A percentile compares a stretch with the other conserved stretches of the same genome.
These are phyloP conservation scores for Kalaharituber pfeilii DNA, from an alignment of 2,329 filamentous ascomycete species.

Conservation along the genomic window DNA sequence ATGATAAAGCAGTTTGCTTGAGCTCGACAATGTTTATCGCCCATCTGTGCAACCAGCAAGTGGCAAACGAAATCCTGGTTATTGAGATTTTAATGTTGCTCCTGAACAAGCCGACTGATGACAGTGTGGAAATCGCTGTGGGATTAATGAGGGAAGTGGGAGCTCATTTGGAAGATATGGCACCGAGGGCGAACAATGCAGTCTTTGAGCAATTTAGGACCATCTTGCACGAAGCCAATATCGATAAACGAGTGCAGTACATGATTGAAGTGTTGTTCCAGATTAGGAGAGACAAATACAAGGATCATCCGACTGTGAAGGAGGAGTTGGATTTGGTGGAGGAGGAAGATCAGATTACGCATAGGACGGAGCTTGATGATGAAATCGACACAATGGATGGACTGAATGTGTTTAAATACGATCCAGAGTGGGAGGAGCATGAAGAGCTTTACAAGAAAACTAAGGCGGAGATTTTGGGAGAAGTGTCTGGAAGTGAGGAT, in stretches of 20 bases:
- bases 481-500: slow-evolving; percentile 70
- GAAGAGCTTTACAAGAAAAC: slow-evolving; percentile 79
- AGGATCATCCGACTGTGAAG: slow-evolving; percentile 76
- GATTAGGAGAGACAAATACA: slow-evolving; percentile 88
- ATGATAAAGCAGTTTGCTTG: slow-evolving; percentile 90
- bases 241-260: slow-evolving; percentile 97
- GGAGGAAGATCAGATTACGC: slow-evolving; percentile 95
- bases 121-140: slow-evolving; percentile 94
- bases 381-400: slow-evolving; percentile 70
- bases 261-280: slow-evolving; percentile 98
- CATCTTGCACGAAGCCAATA: slow-evolving; percentile 89
- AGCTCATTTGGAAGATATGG: slow-evolving; percentile 91
- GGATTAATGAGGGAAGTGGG: slow-evolving; percentile 84
- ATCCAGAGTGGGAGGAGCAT: slow-evolving; percentile 74
- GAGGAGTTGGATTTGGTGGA: slow-evolving; percentile 91
- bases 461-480: slow-evolving; percentile 84
- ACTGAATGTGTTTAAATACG: slow-evolving; percentile 90
- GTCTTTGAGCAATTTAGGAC: slow-evolving; percentile 94
- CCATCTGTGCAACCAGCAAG: slow-evolving; percentile 89
- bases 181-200: slow-evolving; percentile 63
- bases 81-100: slow-evolving; percentile 72
- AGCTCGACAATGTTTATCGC: slow-evolving; percentile 89
- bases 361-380: slow-evolving; percentile 65
- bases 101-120: slow-evolving; percentile 86
- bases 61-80: slow-evolving; percentile 81